Evolutionary conservation across 2,329 filamentous ascomycete genomes (phyloP).

Genomic region (Fonsecaea pedrosoi): DNA sequence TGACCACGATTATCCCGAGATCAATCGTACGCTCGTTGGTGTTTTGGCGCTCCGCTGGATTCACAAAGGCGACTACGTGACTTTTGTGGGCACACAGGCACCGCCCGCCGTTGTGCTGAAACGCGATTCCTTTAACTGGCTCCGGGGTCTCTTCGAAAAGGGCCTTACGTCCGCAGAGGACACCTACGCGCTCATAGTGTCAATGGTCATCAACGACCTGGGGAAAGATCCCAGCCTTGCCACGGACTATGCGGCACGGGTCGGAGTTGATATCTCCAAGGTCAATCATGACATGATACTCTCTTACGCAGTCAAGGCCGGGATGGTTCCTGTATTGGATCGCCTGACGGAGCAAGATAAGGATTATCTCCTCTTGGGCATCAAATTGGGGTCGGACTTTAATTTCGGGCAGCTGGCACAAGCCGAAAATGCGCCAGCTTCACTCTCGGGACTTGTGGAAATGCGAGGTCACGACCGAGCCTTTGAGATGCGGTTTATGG

Average conservation of each 20-base stretch:
- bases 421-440: constrained; percentile 46
- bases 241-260: constrained; percentile 30
- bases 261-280: constrained; percentile 26
- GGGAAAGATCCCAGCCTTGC: constrained; percentile 48
- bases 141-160: constrained; percentile 38
- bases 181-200: constrained; percentile 44
- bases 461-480: constrained; percentile 41
- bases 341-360: constrained; percentile 34
- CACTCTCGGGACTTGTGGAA: constrained; percentile 40
- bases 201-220: constrained; percentile 48
- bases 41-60: constrained; percentile 49
- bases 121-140: constrained; percentile 41
- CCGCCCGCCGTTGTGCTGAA: constrained; percentile 37
- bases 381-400: constrained; percentile 46
- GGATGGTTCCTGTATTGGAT: constrained; percentile 42
- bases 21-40: constrained; percentile 50
- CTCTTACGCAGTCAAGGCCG: constrained; percentile 41
- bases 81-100: constrained; percentile 43
- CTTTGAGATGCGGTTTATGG: constrained; percentile 47
- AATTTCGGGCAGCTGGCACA: constrained; percentile 51
- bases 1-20: constrained; percentile 45
- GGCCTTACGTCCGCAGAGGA: constrained; percentile 35
- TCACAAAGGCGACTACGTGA: constrained; percentile 44
- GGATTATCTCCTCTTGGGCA: constrained; percentile 43
- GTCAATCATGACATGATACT: constrained; percentile 47